Evolutionary conservation across 2,329 filamentous ascomycete genomes (phyloP), one percentile per base, ranked within the genome.

Genomic region (Colletotrichum nymphaeae): DNA sequence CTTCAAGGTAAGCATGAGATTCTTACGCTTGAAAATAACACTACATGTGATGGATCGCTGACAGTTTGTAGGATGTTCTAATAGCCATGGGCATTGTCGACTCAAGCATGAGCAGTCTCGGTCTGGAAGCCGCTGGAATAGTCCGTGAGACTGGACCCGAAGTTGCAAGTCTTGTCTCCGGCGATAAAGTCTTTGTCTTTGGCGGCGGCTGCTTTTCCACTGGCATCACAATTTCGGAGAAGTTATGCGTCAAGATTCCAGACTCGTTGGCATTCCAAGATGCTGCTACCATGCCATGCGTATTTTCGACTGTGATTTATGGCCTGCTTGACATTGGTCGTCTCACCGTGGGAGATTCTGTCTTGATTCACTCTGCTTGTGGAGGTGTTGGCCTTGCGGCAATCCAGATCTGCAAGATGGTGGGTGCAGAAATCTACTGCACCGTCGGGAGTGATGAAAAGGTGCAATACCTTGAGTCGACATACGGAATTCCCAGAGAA

Each of bases 251-350:
- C 30, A 78, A 78, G 16, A 84, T 87, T 6, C 82, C 83, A 0
- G 79, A 80, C 1, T 42, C 67, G 2, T 72, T 86, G 69, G 70
- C 60, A 9, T 84, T 84, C 22, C 79, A 80, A 30, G 78, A 80
- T 5, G 84, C 79, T 1, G 82, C 82, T 7, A 79, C 82, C 0
- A 76, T 85, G 63, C 82, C 83, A 0, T 74, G 80, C 3, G 78
- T 80, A 5, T 84, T 77, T 49, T 66, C 74, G 12, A 86, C 84
- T 0, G 83, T 80, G 1, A 77, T 80, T 30, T 76, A 80, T 46
- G 75, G 78, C 1, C 74, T 86, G 1, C 67, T 80, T 4, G 69
- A 83, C 24, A 42, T 79, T 6, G 82, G 77, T 1, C 75, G 78
- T 2, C 74, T 85, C 1, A 28, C 76, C 72, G 19, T 72, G 69